These are phyloP conservation scores for Pestalotiopsis sp. DNA, from an alignment of 2,329 filamentous ascomycete species.

Conservation along the genomic window DNA sequence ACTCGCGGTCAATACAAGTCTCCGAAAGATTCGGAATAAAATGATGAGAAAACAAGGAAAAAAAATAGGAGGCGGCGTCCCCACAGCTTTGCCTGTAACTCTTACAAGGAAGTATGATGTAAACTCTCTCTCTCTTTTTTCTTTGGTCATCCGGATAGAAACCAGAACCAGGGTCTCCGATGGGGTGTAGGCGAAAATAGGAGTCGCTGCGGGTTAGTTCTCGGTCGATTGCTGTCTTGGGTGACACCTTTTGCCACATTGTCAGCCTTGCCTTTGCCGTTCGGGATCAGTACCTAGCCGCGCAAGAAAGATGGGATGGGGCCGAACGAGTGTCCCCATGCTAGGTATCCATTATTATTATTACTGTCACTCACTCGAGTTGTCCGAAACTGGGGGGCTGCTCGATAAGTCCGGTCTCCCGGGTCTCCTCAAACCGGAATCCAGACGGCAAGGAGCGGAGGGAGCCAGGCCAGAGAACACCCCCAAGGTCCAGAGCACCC, in stretches of 20 bases:
- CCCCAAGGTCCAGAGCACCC: too few species aligned
- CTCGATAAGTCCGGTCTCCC: too few species aligned
- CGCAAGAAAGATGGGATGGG: neutral
- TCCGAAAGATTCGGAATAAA: neutral
- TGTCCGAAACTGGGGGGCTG: too few species aligned
- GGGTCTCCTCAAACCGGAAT: too few species aligned
- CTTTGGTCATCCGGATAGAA: neutral
- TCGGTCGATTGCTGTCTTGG: neutral
- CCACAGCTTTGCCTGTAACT: neutral
- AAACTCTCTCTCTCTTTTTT: neutral
- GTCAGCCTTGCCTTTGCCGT: neutral
- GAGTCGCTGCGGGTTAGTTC: neutral
- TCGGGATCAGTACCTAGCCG: neutral
- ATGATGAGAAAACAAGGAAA: neutral
- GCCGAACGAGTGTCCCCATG: neutral
- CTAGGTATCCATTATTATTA: neutral
- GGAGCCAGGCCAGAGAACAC: too few species aligned
- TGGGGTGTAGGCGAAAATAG: neutral
- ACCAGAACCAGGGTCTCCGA: neutral
- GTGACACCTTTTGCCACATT: neutral
- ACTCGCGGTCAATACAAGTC: neutral
- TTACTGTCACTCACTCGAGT: too few species aligned
- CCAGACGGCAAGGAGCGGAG: too few species aligned
- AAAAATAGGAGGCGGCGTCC: neutral
- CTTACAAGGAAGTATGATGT: neutral